Percentiles rank a stretch among this genome's conserved stretches.
These are phyloP conservation scores for Arthrobotrys musiformis DNA, from an alignment of 2,329 filamentous ascomycete genomes.

Conservation along the genomic window DNA sequence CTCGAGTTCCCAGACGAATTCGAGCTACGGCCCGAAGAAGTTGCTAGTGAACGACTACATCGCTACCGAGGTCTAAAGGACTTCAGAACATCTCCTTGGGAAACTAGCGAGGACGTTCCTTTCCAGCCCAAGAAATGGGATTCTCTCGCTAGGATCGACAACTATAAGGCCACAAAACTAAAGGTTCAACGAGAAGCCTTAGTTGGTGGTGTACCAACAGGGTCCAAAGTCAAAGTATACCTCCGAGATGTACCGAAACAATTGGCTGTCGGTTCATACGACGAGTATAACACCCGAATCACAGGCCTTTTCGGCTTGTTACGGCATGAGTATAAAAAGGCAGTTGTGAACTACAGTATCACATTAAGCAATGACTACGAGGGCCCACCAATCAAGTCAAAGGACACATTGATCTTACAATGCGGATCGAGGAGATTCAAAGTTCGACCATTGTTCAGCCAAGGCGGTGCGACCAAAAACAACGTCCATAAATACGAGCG, in stretches of 20 bases:
- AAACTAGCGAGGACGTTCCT: slow-evolving; percentile 84
- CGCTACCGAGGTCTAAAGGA: slow-evolving; percentile 94
- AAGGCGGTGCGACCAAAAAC: slow-evolving; percentile 90
- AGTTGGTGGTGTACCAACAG: slow-evolving; percentile 84
- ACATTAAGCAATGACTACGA: slow-evolving; percentile 81
- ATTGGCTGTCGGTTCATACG: slow-evolving; percentile 63
- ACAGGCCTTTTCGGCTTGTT: slow-evolving; percentile 85
- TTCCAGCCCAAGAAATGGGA: slow-evolving; percentile 92
- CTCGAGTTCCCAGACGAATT: slow-evolving; percentile 97
- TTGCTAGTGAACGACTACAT: slow-evolving; percentile 84
- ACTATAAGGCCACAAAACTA: slow-evolving; percentile 86
- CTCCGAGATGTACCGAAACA: slow-evolving; percentile 71
- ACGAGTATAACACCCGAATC: slow-evolving; percentile 66
- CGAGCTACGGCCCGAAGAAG: slow-evolving; percentile 86
- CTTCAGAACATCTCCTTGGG: slow-evolving; percentile 86
- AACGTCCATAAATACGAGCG: slow-evolving; percentile 92
- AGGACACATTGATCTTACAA: slow-evolving; percentile 90
- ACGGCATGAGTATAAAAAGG: slow-evolving; percentile 93
- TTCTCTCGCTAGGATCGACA: slow-evolving; percentile 83
- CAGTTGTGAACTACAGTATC: slow-evolving; percentile 88
- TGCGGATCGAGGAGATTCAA: slow-evolving; percentile 87
- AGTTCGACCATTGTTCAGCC: slow-evolving; percentile 90
- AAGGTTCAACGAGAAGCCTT: slow-evolving; percentile 82
- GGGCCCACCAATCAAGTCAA: slow-evolving; percentile 79
- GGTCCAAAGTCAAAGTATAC: slow-evolving; percentile 83